Evolutionary conservation across 2,329 filamentous ascomycete genomes (phyloP).

Genomic region (Monosporascus sp.): DNA sequence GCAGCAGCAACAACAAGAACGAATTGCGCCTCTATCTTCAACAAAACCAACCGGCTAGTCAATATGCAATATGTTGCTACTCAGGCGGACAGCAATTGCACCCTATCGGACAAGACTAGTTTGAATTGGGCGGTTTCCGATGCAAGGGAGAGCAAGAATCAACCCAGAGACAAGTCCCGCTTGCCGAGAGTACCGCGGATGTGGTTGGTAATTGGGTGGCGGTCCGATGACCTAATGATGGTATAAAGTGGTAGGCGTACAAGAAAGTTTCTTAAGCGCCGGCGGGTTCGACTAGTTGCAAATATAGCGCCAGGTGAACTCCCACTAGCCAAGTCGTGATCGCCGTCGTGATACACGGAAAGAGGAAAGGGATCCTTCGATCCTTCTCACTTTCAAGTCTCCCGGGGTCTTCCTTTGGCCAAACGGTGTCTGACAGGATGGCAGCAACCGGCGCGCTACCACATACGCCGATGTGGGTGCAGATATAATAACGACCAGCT

Average conservation of each 20-base stretch:
- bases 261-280: background rate
- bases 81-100: background rate
- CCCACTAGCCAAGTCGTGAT: background rate
- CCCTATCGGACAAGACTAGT: background rate
- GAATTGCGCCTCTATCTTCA: slow-evolving; percentile 2
- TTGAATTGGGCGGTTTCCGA: background rate
- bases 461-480: no score
- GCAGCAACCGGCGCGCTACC: background rate
- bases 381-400: background rate
- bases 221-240: background rate
- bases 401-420: background rate
- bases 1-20: slow-evolving; percentile 5
- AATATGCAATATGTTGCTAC: slow-evolving; percentile 2
- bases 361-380: background rate
- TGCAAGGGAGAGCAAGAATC: background rate
- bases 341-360: background rate
- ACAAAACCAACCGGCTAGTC: slow-evolving; percentile 6
- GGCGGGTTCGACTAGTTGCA: background rate
- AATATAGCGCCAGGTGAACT: background rate
- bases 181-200: background rate
- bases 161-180: background rate
- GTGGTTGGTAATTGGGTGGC: background rate
- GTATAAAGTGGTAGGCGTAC: background rate
- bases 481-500: background rate
- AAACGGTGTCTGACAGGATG: background rate